Conservation (phyloP, 768 basidiomycete species). For the Chalciporus chontae region DNA sequence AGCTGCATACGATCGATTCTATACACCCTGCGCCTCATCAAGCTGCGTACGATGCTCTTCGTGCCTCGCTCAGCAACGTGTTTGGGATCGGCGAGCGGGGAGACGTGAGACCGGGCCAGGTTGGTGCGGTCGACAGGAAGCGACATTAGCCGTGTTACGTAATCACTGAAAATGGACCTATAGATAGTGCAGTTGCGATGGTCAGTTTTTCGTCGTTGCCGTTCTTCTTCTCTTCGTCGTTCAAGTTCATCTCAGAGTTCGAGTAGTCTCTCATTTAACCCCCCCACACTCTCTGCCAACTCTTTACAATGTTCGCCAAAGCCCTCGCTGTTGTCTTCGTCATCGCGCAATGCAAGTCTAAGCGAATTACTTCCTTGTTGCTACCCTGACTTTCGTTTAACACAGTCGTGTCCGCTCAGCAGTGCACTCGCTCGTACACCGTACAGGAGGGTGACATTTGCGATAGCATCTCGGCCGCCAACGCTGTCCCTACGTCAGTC, state of each 20-base stretch:
- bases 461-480: constrained; percentile 63
- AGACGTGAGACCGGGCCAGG: constrained; percentile 15
- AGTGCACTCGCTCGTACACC: constrained; percentile 60
- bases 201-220: neutral
- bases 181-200: neutral
- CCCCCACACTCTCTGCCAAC: constrained; percentile 11
- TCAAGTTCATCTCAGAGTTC: neutral
- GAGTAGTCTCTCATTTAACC: constrained; percentile 19
- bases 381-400: constrained; percentile 4
- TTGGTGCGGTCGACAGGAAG: constrained; percentile 6
- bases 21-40: constrained; percentile 76
- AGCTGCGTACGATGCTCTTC: constrained; percentile 62
- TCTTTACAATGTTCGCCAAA: constrained; percentile 35
- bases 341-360: constrained; percentile 41
- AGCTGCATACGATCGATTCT: constrained; percentile 65
- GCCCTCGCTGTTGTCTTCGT: constrained; percentile 42
- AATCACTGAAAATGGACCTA: constrained; percentile 8
- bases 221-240: constrained; percentile 1
- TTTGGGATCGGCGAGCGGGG: constrained; percentile 20
- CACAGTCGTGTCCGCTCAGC: constrained; percentile 26
- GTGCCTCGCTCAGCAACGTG: constrained; percentile 27
- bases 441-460: constrained; percentile 62
- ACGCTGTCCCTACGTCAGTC: constrained; percentile 63
- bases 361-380: neutral
- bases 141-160: constrained; percentile 10